Conservation (phyloP, 495 filamentous ascomycete species). For the Halenospora varia region DNA sequence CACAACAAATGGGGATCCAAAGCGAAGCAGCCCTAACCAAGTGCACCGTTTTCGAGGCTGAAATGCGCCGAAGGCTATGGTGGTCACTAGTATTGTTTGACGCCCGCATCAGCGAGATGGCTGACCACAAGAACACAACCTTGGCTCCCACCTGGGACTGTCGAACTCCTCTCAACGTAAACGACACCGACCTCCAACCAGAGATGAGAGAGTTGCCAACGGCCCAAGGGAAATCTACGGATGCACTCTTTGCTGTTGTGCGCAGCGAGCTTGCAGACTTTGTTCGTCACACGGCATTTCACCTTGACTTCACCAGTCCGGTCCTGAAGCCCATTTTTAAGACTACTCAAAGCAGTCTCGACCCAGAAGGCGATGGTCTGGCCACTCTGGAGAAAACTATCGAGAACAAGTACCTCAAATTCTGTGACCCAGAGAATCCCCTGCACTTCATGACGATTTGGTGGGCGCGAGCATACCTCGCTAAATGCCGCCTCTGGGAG, state of each 20-base stretch:
- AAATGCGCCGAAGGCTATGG: conserved; percentile 58
- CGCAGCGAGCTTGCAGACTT: conserved; percentile 45
- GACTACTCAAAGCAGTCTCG: conserved; percentile 36
- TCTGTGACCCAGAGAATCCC: conserved; percentile 55
- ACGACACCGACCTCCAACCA: conserved; percentile 39
- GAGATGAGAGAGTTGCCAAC: conserved; percentile 34
- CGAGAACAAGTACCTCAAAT: conserved; percentile 44
- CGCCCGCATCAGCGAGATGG: conserved; percentile 48
- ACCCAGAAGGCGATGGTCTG: conserved; percentile 33
- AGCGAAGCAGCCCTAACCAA: conserved; percentile 47
- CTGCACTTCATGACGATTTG: conserved; percentile 53
- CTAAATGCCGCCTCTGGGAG: conserved; percentile 37
- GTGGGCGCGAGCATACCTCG: conserved; percentile 37
- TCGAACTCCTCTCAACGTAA: conserved; percentile 35
- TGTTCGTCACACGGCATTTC: conserved; percentile 40
- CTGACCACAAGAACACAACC: conserved; percentile 55
- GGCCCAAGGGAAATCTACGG: conserved; percentile 44
- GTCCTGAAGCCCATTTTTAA: conserved; percentile 41
- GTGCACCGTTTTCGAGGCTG: conserved; percentile 52
- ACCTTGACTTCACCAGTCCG: conserved; percentile 35
- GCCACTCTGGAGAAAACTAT: conserved; percentile 35
- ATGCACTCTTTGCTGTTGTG: conserved; percentile 53
- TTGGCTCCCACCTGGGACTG: conserved; percentile 51
- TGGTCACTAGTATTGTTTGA: conserved; percentile 58
- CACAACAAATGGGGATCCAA: conserved; percentile 39